Base-by-base conservation (phyloP, 192 early-diverging fungal species). In the Coemansia erecta region DNA sequence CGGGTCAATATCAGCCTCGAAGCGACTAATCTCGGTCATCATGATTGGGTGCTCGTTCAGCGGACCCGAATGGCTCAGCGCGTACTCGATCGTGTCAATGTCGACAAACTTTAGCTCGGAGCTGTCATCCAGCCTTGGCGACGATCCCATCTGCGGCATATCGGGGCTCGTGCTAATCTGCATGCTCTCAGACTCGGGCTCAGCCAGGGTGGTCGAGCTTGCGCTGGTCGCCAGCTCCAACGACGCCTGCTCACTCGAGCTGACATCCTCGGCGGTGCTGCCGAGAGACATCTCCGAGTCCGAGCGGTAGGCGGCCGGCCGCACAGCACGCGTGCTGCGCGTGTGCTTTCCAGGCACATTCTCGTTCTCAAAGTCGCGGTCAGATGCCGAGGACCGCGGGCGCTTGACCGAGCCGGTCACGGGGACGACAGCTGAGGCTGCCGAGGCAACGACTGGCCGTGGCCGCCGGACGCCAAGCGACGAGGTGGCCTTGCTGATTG, bases 1-100 rank as follows among this genome's bases (percentile, higher is more conserved):
- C 26, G 68, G 60, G 53, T 79, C 63, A 0, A 79, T 56, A 51
- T 90, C 87, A 5, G 83, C 84, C n/a, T 84, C 82, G 47, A 71
- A 80, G 47, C 19, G 58, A 37, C 55, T 49, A 31, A 82, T 82
- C 58, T 79, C 77, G 28, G 21, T 52, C 66, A 66, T 63, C 48
- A 19, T 18, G 15, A 79, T 69, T 0, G 77, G 66, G 0, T 52
- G 46, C 67, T 79, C 77, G 57, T 56, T 53, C 50, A 65, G 19
- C 23, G 59, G 46, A n/a, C 77, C 77, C 28, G 66, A 60, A 61
- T 79, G 77, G 5, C 24, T 19, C 26, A 79, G 63, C 40, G 77
- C 77, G 19, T 73, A 75, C 48, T 80, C 77, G 17, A 70, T 60
- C 7, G 66, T 68, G 24, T 80, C 71, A 6, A 22, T 21, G 9